These are phyloP conservation scores for Panaeolus papilionaceus DNA, from an alignment of 768 basidiomycete species.

Conservation along the genomic window DNA sequence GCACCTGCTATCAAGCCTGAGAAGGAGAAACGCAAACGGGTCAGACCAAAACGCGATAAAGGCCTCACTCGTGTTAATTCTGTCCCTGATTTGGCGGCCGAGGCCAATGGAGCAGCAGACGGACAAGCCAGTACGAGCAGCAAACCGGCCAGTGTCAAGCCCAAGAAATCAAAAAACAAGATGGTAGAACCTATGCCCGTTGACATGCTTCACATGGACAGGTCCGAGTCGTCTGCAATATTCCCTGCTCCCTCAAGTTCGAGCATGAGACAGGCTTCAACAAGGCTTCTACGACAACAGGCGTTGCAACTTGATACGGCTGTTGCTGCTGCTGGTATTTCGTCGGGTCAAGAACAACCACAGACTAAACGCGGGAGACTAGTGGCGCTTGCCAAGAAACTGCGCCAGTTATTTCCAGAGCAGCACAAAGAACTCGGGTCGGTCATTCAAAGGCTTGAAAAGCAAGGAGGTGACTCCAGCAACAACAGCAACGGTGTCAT, in stretches of 20 bases:
- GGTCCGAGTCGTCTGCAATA: conserved; percentile 11
- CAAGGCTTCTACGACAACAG: background rate
- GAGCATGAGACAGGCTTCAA: conserved; percentile 8
- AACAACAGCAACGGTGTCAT: conserved; percentile 20
- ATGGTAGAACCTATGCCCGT: conserved; percentile 3
- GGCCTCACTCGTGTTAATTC: conserved; percentile 23
- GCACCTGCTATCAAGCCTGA: conserved; percentile 16
- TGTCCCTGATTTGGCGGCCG: conserved; percentile 25
- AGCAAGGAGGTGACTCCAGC: conserved; percentile 19
- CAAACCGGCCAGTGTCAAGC: background rate
- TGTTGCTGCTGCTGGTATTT: conserved; percentile 3
- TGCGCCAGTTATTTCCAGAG: conserved; percentile 62
- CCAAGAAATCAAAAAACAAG: conserved; percentile 9
- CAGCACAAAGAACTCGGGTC: conserved; percentile 41
- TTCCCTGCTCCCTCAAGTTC: conserved; percentile 8
- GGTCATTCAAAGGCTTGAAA: conserved; percentile 33
- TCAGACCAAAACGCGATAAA: conserved; percentile 24
- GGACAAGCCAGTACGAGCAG: background rate
- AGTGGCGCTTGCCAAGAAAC: conserved; percentile 59
- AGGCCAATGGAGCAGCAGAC: conserved; percentile 13
- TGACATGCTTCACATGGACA: conserved; percentile 7
- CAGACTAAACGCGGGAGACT: conserved; percentile 47
- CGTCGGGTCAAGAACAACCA: conserved; percentile 5
- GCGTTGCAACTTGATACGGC: conserved; percentile 7
- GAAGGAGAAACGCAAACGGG: conserved; percentile 29